Evolutionary conservation across 2,329 filamentous ascomycete genomes (phyloP).

Genomic region (Falciphora oryzae): DNA sequence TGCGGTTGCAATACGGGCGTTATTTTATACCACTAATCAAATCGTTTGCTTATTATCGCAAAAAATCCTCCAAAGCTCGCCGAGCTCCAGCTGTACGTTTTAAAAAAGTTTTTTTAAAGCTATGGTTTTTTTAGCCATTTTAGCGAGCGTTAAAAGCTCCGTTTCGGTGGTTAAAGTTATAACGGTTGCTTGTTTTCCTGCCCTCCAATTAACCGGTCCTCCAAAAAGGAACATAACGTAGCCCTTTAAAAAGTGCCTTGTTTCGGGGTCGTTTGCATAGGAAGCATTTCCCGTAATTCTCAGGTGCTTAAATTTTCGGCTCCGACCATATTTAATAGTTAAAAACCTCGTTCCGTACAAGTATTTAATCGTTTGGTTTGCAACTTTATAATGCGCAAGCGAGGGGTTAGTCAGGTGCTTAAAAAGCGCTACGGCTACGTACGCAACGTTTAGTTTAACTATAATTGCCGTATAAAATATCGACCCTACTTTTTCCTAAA

Average conservation of each 20-base stretch:
- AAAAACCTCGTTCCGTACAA: not conserved
- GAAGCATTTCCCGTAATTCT: no score
- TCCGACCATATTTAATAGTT: not conserved
- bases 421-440: not conserved
- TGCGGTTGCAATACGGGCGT: no score
- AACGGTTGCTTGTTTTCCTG: slow-evolving; percentile 10
- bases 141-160: slow-evolving; percentile 5
- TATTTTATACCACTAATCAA: not conserved
- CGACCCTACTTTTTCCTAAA: no score
- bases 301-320: not conserved
- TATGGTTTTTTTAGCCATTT: not conserved
- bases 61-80: not conserved
- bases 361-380: not conserved
- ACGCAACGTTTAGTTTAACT: no score
- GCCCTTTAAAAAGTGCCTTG: not conserved
- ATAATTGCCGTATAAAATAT: no score
- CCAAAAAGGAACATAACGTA: slow-evolving; percentile 5
- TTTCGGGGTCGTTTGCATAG: not conserved
- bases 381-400: not conserved
- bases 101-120: not conserved
- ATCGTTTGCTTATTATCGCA: not conserved
- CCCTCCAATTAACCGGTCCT: slow-evolving; percentile 8
- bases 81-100: not conserved
- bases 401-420: not conserved
- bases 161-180: slow-evolving; percentile 11